Evolutionary conservation across 768 basidiomycete species (phyloP).

Genomic region (Lyophyllum semitale): DNA sequence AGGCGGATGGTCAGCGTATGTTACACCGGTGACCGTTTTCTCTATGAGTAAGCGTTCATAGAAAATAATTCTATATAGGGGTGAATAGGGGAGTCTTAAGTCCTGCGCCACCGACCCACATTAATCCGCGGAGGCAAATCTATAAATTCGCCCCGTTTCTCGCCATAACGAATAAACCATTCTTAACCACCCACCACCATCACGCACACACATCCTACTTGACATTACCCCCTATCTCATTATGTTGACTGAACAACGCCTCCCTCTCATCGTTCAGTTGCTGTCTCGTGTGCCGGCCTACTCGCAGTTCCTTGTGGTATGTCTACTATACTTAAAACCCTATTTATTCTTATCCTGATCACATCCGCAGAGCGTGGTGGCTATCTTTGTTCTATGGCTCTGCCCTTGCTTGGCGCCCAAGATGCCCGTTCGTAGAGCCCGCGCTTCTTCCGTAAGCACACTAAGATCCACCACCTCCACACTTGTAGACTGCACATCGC

Average conservation of each 20-base stretch:
- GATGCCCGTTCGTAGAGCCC: background rate
- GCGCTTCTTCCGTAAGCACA: background rate
- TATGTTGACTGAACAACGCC: background rate
- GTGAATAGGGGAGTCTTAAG: background rate
- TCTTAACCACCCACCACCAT: no score
- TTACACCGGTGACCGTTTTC: no score
- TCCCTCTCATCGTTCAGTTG: background rate
- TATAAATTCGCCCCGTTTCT: background rate
- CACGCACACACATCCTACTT: background rate
- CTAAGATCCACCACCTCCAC: background rate
- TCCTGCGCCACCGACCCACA: no score
- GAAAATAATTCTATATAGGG: no score
- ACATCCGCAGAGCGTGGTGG: background rate
- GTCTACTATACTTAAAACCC: background rate
- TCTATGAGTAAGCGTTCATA: no score
- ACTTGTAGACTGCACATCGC: background rate
- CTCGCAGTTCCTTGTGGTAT: background rate
- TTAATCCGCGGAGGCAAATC: background rate
- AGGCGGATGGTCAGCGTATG: no score
- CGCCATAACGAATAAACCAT: background rate
- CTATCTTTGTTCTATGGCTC: background rate
- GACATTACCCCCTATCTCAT: background rate
- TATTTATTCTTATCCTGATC: background rate
- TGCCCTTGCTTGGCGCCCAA: background rate
- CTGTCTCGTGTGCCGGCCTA: background rate